Conservation (phyloP, 2,329 filamentous ascomycete species). For the Massarina eburnea region DNA sequence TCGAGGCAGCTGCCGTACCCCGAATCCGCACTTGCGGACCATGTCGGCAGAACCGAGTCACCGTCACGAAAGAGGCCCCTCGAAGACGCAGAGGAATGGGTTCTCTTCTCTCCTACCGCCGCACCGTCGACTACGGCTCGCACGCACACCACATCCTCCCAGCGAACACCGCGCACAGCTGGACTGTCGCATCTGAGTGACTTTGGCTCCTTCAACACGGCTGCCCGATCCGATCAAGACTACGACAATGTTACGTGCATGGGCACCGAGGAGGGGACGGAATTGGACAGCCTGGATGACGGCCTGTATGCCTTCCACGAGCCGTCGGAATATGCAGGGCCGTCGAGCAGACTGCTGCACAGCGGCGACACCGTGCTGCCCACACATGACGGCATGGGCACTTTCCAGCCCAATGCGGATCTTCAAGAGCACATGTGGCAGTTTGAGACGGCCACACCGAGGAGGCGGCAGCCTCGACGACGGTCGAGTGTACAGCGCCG, state of each 20-base stretch:
- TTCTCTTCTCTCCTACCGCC: conserved; percentile 77
- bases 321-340: conserved; percentile 46
- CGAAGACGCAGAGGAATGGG: conserved; percentile 88
- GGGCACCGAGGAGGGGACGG: conserved; percentile 62
- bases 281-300: conserved; percentile 91
- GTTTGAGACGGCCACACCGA: conserved; percentile 82
- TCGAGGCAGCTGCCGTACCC: conserved; percentile 40
- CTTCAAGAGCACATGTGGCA: conserved; percentile 86
- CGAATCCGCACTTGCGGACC: conserved; percentile 24
- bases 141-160: conserved; percentile 67
- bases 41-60: conserved; percentile 30
- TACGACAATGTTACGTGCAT: conserved; percentile 46
- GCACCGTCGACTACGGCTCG: conserved; percentile 66
- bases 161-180: conserved; percentile 65
- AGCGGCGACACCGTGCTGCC: conserved; percentile 75
- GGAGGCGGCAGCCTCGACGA: conserved; percentile 52
- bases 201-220: conserved; percentile 74
- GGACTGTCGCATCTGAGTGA: conserved; percentile 77
- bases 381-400: conserved; percentile 86
- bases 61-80: conserved; percentile 50
- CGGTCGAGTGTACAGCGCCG: conserved; percentile 60
- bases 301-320: conserved; percentile 86
- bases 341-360: conserved; percentile 53
- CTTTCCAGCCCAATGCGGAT: conserved; percentile 68
- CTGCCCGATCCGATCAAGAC: conserved; percentile 57